Conservation (phyloP, 2,329 filamentous ascomycete species). For the Cytospora paraplurivora region DNA sequence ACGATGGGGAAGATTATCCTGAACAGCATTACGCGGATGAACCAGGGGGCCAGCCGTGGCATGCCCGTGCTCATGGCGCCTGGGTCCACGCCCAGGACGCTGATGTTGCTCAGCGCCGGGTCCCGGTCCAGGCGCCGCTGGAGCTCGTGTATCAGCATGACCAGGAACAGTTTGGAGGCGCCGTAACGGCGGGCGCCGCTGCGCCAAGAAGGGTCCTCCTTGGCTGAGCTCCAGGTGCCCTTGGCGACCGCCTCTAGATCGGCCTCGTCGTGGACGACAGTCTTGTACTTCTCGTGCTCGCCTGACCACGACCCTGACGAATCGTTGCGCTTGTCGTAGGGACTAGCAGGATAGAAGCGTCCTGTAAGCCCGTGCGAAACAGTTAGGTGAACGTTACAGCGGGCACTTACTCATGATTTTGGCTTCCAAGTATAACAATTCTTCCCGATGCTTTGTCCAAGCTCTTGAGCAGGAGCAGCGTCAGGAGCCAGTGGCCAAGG, state of each 20-base stretch:
- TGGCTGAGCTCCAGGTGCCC: constrained; percentile 32
- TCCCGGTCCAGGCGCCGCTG: constrained; percentile 35
- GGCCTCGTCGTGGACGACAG: background rate
- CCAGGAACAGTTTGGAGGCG: constrained; percentile 37
- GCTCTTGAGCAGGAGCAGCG: constrained; percentile 32
- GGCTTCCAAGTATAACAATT: constrained; percentile 31
- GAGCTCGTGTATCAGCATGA: constrained; percentile 37
- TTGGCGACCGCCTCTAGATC: constrained; percentile 32
- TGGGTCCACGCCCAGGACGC: constrained; percentile 39
- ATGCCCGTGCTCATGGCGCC: constrained; percentile 36
- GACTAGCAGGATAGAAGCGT: too few species aligned
- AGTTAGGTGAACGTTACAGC: too few species aligned
- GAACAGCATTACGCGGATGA: constrained; percentile 26
- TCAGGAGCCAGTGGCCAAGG: constrained; percentile 33
- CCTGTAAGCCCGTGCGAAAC: too few species aligned
- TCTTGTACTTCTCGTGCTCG: background rate
- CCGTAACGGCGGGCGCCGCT: constrained; percentile 37
- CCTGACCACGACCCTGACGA: too few species aligned
- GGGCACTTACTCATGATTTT: constrained; percentile 10
- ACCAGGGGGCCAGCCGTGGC: constrained; percentile 24
- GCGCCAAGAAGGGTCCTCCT: constrained; percentile 30
- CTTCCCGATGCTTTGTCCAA: constrained; percentile 31
- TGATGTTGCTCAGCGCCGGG: constrained; percentile 35
- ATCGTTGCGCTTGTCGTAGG: background rate
- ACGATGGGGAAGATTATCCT: background rate